A percentile compares a stretch with the other conserved stretches of the same genome.
phyloP scores from a whole-genome alignment of 345 rosid species.

The Citrus cavaleriei region DNA sequence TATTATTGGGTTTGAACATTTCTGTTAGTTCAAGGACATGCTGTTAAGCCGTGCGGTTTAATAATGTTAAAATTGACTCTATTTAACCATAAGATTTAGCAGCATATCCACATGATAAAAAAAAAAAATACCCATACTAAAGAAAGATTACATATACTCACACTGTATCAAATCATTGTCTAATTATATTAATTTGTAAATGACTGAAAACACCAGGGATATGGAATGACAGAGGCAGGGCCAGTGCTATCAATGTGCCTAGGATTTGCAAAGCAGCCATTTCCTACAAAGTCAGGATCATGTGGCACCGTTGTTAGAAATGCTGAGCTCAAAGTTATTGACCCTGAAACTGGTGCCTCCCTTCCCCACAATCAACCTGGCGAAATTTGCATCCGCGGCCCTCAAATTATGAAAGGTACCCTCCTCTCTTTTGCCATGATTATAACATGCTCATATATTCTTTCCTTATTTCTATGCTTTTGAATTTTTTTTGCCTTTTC shows the following conservation, averaged over 20 bases:
- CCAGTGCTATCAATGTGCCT: slow-evolving; percentile 90
- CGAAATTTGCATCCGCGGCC: slow-evolving; percentile 90
- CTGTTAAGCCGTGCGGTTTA: too few relatives aligned
- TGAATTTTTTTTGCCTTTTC: too few relatives aligned
- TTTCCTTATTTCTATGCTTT: background rate
- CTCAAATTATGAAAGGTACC: slow-evolving; percentile 85
- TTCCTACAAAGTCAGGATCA: slow-evolving; percentile 81
- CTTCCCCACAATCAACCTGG: slow-evolving; percentile 75
- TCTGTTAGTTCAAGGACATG: too few relatives aligned
- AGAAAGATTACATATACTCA: too few relatives aligned
- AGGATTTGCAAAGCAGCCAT: slow-evolving; percentile 82
- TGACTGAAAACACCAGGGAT: slow-evolving; percentile 45
- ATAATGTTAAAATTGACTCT: accelerated
- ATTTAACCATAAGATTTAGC: accelerated
- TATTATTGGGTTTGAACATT: too few relatives aligned
- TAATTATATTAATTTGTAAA: too few relatives aligned
- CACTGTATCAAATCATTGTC: too few relatives aligned
- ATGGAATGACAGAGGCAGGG: slow-evolving; percentile 99
- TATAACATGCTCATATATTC: background rate
- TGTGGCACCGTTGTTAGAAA: slow-evolving; percentile 93
- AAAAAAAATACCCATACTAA: accelerated
- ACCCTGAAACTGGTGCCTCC: slow-evolving; percentile 69
- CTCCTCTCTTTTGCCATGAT: background rate
- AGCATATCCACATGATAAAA: too few relatives aligned
- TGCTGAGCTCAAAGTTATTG: slow-evolving; percentile 83